A percentile compares a stretch with the other conserved stretches of the same genome.
phyloP scores from a whole-genome alignment of 768 basidiomycete genomes.

The Termitomyces sp. region DNA sequence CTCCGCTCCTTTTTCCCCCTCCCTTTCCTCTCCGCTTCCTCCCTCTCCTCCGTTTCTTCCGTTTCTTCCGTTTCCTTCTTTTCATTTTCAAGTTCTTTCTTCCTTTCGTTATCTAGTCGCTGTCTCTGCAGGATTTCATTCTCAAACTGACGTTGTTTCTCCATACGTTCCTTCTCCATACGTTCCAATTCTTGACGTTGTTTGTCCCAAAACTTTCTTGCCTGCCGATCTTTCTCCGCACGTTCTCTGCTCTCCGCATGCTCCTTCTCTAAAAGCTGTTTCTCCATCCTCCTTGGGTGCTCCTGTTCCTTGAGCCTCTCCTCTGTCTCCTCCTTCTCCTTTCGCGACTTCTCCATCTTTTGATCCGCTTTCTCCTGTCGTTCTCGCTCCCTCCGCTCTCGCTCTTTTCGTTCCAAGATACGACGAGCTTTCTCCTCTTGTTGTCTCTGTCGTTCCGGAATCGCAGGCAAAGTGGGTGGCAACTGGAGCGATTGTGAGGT shows the following conservation, averaged over 20 bases:
- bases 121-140: background rate
- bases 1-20: background rate
- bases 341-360: background rate
- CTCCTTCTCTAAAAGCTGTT: background rate
- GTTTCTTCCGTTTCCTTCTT: background rate
- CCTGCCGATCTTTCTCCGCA: slow-evolving; percentile 1
- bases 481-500: background rate
- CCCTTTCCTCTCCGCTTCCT: background rate
- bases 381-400: slow-evolving; percentile 3
- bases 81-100: background rate
- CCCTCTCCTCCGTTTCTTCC: background rate
- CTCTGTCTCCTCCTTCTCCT: background rate
- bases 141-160: background rate
- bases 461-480: background rate
- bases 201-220: background rate
- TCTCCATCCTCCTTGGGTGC: background rate
- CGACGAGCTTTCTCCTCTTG: slow-evolving; percentile 4
- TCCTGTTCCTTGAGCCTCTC: slow-evolving; percentile 3
- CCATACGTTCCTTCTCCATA: background rate
- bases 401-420: slow-evolving; percentile 3
- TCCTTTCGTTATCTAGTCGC: background rate
- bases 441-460: slow-evolving; percentile 2
- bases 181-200: background rate
- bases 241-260: background rate
- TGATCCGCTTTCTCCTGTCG: background rate